Evolutionary conservation across 2,329 filamentous ascomycete genomes (phyloP).

Genomic region (Exophiala calicioides): DNA sequence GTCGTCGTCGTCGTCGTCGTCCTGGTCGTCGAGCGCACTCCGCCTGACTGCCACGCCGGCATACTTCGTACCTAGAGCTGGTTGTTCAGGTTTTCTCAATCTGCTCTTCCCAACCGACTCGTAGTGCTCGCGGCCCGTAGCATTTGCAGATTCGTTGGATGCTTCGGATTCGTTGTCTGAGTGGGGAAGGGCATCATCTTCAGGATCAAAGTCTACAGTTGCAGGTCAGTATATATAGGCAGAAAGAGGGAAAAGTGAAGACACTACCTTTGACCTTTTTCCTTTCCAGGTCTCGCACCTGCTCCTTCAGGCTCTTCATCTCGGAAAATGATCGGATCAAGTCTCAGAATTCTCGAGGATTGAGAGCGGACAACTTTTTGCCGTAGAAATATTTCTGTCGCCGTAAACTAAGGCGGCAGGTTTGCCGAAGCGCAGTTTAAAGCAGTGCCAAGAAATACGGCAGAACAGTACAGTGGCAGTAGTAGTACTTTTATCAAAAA

Average conservation of each 20-base stretch:
- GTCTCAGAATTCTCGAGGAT: neutral
- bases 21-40: slow-evolving; percentile 51
- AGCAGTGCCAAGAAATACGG: too few relatives aligned
- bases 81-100: slow-evolving; percentile 69
- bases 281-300: slow-evolving; percentile 14
- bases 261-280: slow-evolving; percentile 18
- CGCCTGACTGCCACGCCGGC: slow-evolving; percentile 72
- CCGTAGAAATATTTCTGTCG: too few relatives aligned
- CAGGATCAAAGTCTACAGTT: slow-evolving; percentile 73
- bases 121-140: slow-evolving; percentile 82
- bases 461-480: too few relatives aligned
- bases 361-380: neutral
- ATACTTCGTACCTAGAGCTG: slow-evolving; percentile 76
- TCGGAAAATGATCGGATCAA: too few relatives aligned
- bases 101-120: slow-evolving; percentile 81
- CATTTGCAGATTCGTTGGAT: slow-evolving; percentile 52
- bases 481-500: too few relatives aligned
- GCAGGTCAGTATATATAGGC: slow-evolving; percentile 2
- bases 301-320: slow-evolving; percentile 20
- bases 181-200: slow-evolving; percentile 62
- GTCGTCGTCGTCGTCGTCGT: slow-evolving; percentile 30
- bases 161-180: slow-evolving; percentile 60
- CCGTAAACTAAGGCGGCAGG: too few relatives aligned
- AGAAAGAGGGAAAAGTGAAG: neutral
- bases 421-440: too few relatives aligned